A percentile compares a stretch with the other conserved stretches of the same genome.
phyloP scores from a whole-genome alignment of 306 rosid species.

The Acacia crassicarpa region DNA sequence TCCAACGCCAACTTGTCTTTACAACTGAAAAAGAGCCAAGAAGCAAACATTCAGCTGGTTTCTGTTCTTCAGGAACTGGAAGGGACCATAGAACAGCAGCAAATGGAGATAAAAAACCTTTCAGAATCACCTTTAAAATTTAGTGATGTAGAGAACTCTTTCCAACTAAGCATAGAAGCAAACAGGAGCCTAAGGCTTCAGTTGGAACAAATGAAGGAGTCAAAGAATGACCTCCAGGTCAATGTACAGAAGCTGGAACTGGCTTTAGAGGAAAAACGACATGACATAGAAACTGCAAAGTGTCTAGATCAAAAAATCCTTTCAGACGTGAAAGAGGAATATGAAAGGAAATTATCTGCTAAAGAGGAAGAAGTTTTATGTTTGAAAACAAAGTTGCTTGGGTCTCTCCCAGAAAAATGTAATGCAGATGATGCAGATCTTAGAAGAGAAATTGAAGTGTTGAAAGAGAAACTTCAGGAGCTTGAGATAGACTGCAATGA shows the following conservation, averaged over 20 bases:
- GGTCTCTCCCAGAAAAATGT: conserved; percentile 44
- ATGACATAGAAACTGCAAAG: conserved; percentile 36
- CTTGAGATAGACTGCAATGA: conserved; percentile 93
- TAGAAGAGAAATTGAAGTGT: conserved; percentile 54
- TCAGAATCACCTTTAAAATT: conserved; percentile 49
- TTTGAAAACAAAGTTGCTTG: conserved; percentile 45
- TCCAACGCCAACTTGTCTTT: conserved; percentile 66
- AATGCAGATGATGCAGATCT: conserved; percentile 49
- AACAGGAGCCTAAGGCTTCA: conserved; percentile 47
- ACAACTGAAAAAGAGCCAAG: conserved; percentile 84
- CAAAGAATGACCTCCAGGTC: conserved; percentile 56
- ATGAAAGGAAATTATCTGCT: conserved; percentile 41
- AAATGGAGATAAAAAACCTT: conserved; percentile 62
- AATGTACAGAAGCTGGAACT: conserved; percentile 61
- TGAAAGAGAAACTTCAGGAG: conserved; percentile 81
- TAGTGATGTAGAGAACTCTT: conserved; percentile 47
- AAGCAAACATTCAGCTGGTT: conserved; percentile 83
- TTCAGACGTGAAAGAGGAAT: conserved; percentile 47
- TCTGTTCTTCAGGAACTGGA: conserved; percentile 91
- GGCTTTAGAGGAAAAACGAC: conserved; percentile 57
- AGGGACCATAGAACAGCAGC: conserved; percentile 70
- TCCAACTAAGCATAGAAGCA: conserved; percentile 48
- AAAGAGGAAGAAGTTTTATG: conserved; percentile 58
- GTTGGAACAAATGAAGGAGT: conserved; percentile 63
- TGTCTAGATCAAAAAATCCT: conserved; percentile 39